Base-by-base conservation (phyloP, 176 grass and related monocot species). In the Oryza nivara region DNA sequence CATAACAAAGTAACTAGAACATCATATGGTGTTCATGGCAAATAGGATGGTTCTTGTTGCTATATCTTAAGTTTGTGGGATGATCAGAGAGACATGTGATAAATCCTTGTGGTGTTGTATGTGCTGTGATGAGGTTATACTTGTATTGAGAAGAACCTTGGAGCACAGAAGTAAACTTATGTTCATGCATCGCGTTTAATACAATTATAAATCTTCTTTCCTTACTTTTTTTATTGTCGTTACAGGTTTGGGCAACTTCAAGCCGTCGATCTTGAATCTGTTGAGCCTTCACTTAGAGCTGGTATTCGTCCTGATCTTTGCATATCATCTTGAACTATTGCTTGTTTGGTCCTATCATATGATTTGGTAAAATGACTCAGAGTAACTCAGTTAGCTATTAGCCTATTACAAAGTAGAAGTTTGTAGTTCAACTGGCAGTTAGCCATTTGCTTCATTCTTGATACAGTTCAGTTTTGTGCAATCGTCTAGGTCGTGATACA, bases 161-260 rank as follows among this genome's bases (percentile, higher is more conserved):
- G 11, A 14, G 52, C 52, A 19, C 2, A 2, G 0, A 26, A 9
- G 36, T 32, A 26, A 60, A 41, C 20, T 41, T 40, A 35, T 47
- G 25, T 74, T n/a, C 16, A 43, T 28, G 34, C 2, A 25, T 56
- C 36, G 11, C 40, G 38, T 64, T 26, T 2, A 20, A 51, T 4
- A 28, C 9, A 10, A 17, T 15, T 40, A 12, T 14, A 74, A 19
- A 67, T 22, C 0, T 1, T 65, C 28, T 34, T 43, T 74, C 9
- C 9, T 34, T 65, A 32, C 16, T 20, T 48, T 19, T 19, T 43
- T 68, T n/a, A 1, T 60, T 77, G 46, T 30, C 16, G 52, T 73
- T 75, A 70, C 71, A 97, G 92, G 91, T 97, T 97, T 84, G 92
- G 91, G 56, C 82, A 97, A 86, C 95, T 97, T 51, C 92, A 91